These are phyloP conservation scores for Penicillium sp. DNA, from an alignment of 2,329 filamentous ascomycete species.

Conservation along the genomic window DNA sequence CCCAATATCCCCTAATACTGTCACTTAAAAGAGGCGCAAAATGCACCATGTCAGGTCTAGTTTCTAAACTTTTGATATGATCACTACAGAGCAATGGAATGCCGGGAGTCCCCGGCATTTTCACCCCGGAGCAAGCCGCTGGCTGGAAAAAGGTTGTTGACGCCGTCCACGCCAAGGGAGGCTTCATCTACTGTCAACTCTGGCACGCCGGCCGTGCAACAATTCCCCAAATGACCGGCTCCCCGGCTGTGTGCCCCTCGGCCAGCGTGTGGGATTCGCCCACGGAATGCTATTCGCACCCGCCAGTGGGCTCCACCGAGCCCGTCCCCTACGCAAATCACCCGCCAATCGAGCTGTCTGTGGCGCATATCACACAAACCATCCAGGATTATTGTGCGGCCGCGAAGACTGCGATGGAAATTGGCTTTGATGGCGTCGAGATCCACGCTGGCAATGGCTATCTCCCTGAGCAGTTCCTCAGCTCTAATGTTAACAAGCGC, in stretches of 20 bases:
- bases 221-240: conserved; percentile 44
- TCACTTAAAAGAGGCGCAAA: background rate
- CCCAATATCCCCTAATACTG: background rate
- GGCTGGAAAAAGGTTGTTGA: conserved; percentile 56
- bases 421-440: conserved; percentile 58
- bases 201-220: conserved; percentile 53
- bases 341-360: conserved; percentile 48
- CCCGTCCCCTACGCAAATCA: conserved; percentile 47
- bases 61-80: background rate
- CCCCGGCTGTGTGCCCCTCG: conserved; percentile 41
- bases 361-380: conserved; percentile 49
- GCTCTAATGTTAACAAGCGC: conserved; percentile 53
- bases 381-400: conserved; percentile 49
- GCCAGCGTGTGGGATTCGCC: conserved; percentile 51
- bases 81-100: conserved; percentile 39
- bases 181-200: conserved; percentile 48
- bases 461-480: conserved; percentile 56
- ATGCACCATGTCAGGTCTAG: background rate
- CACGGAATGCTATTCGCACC: conserved; percentile 46
- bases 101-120: conserved; percentile 40
- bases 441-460: conserved; percentile 55
- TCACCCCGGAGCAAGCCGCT: conserved; percentile 44
- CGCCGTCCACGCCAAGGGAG: conserved; percentile 54
- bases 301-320: conserved; percentile 38
- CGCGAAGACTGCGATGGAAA: conserved; percentile 55